Percentiles rank a stretch among this genome's conserved stretches.
These are phyloP conservation scores for Tricholoma hemisulphureum DNA, from an alignment of 768 basidiomycete genomes.

Conservation along the genomic window DNA sequence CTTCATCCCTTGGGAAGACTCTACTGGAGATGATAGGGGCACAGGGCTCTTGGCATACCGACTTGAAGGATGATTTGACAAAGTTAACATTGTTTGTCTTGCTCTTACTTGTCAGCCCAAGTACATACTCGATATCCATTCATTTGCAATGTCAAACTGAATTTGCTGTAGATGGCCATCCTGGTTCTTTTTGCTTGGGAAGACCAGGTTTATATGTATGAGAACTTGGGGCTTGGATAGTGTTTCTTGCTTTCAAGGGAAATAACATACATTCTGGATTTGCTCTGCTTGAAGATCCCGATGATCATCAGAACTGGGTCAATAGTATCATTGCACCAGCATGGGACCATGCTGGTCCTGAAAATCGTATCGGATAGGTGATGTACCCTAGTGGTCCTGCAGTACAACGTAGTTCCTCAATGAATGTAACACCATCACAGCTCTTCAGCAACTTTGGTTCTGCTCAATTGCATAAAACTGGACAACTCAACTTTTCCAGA, in stretches of 20 bases:
- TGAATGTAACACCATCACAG: background rate
- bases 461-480: no score
- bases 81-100: background rate
- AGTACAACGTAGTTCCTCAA: background rate
- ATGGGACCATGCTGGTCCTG: background rate
- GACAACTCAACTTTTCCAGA: no score
- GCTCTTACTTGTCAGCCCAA: background rate
- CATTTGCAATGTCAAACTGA: no score
- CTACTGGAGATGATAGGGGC: background rate
- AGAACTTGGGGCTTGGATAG: background rate
- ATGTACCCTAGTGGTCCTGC: background rate
- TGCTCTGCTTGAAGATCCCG: background rate
- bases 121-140: background rate
- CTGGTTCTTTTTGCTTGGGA: conserved; percentile 1
- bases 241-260: conserved; percentile 1
- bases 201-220: conserved; percentile 1
- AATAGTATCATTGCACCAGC: background rate
- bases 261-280: background rate
- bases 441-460: background rate
- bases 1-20: background rate
- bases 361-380: background rate
- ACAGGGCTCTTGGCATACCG: background rate
- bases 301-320: background rate
- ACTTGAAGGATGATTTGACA: background rate
- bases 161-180: background rate